phyloP scores from a whole-genome alignment of 257 asterid genomes.

The Ilex asprella region DNA sequence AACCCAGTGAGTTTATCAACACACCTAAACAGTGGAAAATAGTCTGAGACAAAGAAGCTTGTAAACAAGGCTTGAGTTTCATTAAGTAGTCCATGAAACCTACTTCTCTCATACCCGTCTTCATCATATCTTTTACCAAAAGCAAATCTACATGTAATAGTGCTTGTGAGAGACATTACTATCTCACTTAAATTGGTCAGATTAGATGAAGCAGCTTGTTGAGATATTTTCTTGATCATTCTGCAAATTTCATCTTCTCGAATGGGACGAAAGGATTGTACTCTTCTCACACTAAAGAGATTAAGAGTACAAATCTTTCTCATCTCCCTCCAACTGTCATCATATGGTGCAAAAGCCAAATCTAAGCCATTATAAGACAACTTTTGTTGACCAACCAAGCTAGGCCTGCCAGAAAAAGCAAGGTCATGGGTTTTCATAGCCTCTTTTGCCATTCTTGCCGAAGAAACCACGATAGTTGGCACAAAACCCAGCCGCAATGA shows the following conservation, averaged over 20 bases:
- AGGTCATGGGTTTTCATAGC: not conserved
- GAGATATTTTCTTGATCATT: not conserved
- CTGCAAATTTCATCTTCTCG: not conserved
- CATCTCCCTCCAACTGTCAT: not conserved
- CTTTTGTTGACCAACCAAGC: not conserved
- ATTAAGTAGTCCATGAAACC: conserved; percentile 28
- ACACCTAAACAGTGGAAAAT: conserved; percentile 28
- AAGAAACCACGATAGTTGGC: not conserved
- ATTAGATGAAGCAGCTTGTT: not conserved
- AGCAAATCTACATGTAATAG: not conserved
- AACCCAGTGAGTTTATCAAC: conserved; percentile 31
- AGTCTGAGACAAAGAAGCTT: conserved; percentile 27
- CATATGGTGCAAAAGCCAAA: not conserved
- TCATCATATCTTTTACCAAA: not conserved
- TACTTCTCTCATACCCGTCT: conserved; percentile 8
- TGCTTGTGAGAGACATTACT: not conserved
- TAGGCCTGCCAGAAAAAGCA: not conserved
- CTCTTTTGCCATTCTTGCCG: not conserved
- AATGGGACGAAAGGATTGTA: not conserved
- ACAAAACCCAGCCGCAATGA: not conserved
- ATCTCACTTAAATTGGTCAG: not conserved
- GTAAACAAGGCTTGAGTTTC: conserved; percentile 29
- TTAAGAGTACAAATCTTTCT: not conserved
- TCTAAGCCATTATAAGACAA: not conserved
- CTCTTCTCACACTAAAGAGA: not conserved